phyloP scores from a whole-genome alignment of 345 rosid species.

The Aquilaria yunnanensis region DNA sequence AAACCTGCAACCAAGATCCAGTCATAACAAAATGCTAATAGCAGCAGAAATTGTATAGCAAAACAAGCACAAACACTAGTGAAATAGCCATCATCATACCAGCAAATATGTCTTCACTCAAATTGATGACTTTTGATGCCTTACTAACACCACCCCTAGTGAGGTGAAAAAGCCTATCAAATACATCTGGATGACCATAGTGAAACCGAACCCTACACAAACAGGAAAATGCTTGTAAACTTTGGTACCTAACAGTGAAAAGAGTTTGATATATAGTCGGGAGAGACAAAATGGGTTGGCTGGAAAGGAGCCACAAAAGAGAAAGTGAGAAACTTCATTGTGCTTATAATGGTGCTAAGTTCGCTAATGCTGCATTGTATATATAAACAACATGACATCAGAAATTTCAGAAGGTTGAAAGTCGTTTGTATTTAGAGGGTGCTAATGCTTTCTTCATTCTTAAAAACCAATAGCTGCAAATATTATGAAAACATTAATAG shows the following conservation, averaged over 20 bases:
- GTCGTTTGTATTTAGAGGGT: too few relatives aligned
- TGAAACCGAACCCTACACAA: conserved; percentile 91
- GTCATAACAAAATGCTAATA: conserved; percentile 4
- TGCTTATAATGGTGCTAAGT: too few relatives aligned
- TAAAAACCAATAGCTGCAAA: too few relatives aligned
- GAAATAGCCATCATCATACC: conserved; percentile 36
- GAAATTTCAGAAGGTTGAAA: too few relatives aligned
- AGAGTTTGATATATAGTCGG: too few relatives aligned
- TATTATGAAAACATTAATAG: too few relatives aligned
- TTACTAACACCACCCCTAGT: conserved; percentile 98
- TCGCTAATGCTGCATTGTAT: too few relatives aligned
- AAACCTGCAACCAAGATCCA: conserved; percentile 49
- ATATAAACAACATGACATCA: too few relatives aligned
- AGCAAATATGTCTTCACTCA: conserved; percentile 99
- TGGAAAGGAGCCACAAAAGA: background rate
- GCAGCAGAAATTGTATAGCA: background rate
- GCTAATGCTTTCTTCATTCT: too few relatives aligned
- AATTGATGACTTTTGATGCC: conserved; percentile 94
- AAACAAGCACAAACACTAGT: conserved; percentile 5
- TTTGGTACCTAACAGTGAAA: too few relatives aligned
- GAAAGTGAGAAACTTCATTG: background rate
- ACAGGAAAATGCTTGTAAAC: background rate
- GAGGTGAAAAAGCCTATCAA: conserved; percentile 96
- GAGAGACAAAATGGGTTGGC: background rate
- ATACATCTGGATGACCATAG: conserved; percentile 99